Base-by-base conservation (phyloP, 495 filamentous ascomycete genomes). In the Penicillium herquei region DNA sequence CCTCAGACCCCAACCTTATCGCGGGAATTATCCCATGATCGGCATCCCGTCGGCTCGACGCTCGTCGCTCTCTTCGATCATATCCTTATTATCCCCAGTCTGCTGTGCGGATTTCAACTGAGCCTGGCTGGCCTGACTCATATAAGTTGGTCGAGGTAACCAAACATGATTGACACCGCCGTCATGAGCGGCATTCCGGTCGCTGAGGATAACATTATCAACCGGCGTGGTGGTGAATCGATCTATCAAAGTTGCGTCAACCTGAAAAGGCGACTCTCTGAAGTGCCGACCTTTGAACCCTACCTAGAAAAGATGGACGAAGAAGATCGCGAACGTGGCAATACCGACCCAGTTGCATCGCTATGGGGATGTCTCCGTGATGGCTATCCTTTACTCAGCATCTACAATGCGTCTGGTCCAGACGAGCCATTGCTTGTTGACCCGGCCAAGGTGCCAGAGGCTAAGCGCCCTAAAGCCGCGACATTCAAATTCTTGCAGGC, bases 221-320 rank as follows among this genome's bases (percentile, higher is more conserved):
- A 98, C 71, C 87, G 89, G 66, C 86, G 83, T 55, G 95, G 92
- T 70, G 92, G 94, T 66, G 88, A 91, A 58, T 96, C 92, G 17
- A 84, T 98, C 32, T 98, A 95, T 65, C 94, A 98, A 71, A 96
- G 92, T 69, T 97, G 95, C 71, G 81, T 94, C 52, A 84, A 86
- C 54, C 76, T 98, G 45, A 87, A 87, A 70, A 83, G 84, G 69
- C 82, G 95, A 53, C 77, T 98, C 51, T 82, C 84, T 35, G 84
- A 87, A 60, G 90, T 98, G 17, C 92, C 92, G 3, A 85, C 80
- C 18, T 97, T 97, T 67, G 85, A 91, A 54, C 69, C 71, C 9
- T 87, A 88, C 63, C 67, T 96, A 51, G 70, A 67, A 18, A 82
- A 87, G 52, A 83, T 85, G 69, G 80, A 86, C 37, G 78, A 81